A percentile compares a stretch with the other conserved stretches of the same genome.
Conservation (phyloP, 2,329 filamentous ascomycete species). For the Grosmannia serpens region DNA sequence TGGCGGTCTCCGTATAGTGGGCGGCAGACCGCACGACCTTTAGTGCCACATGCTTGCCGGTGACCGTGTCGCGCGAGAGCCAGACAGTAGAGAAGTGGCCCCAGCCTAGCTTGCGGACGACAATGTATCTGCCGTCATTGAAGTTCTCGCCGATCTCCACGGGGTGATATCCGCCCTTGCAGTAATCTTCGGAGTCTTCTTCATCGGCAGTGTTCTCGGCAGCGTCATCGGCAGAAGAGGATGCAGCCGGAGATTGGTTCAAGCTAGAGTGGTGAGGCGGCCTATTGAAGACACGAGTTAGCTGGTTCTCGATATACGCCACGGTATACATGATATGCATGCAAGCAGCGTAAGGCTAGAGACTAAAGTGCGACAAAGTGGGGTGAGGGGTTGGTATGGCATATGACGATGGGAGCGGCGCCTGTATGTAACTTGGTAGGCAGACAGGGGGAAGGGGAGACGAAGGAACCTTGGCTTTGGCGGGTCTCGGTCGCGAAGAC, state of each 20-base stretch:
- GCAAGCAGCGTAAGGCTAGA: background rate
- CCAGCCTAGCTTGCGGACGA: conserved; percentile 94
- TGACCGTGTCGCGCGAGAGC: conserved; percentile 71
- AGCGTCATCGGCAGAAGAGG: conserved; percentile 69
- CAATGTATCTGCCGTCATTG: conserved; percentile 93
- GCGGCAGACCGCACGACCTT: conserved; percentile 96
- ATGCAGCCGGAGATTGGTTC: conserved; percentile 65
- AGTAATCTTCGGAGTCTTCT: conserved; percentile 98
- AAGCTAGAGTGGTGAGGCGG: conserved; percentile 41
- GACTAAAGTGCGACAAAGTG: background rate
- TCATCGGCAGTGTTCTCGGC: conserved; percentile 92
- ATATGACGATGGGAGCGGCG: background rate
- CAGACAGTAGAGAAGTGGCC: conserved; percentile 98
- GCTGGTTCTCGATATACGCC: conserved; percentile 16
- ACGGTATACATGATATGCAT: background rate
- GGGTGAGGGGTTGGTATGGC: background rate
- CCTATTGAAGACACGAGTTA: background rate
- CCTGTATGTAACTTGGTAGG: background rate
- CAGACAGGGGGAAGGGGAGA: background rate
- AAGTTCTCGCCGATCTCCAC: conserved; percentile 91
- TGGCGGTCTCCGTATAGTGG: conserved; percentile 96
- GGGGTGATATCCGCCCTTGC: conserved; percentile 96
- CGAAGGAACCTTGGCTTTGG: conserved; percentile 17
- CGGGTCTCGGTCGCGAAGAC: conserved; percentile 17
- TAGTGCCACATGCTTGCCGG: conserved; percentile 87